Evolutionary conservation across 2,329 filamentous ascomycete species (phyloP).

Genomic region (Colletotrichum siamense): DNA sequence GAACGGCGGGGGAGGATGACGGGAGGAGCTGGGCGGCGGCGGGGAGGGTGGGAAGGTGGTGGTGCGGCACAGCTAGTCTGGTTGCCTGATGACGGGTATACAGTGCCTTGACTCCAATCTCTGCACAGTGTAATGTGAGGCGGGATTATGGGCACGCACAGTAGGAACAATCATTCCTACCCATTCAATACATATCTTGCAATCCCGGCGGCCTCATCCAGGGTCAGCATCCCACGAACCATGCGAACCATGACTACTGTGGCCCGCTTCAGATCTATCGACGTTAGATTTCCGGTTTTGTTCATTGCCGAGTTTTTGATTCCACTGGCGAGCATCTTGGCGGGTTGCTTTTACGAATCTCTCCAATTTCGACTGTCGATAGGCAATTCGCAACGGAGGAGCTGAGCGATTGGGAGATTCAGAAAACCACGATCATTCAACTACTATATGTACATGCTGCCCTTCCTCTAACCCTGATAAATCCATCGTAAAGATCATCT

Average conservation of each 20-base stretch:
- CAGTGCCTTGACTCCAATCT: neutral
- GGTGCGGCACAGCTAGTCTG: conserved; percentile 5
- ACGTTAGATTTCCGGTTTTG: neutral
- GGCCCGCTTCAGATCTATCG: neutral
- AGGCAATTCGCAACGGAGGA: neutral
- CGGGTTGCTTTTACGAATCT: neutral
- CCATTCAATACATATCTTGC: neutral
- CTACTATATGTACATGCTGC: neutral
- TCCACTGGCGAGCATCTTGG: neutral
- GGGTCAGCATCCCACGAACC: neutral
- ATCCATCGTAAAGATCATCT: neutral
- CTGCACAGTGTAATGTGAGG: accelerated
- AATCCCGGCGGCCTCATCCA: neutral
- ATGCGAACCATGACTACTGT: neutral
- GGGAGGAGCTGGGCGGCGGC: neutral
- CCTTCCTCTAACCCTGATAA: neutral
- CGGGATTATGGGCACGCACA: accelerated
- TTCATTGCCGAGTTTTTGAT: accelerated
- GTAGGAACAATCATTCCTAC: neutral
- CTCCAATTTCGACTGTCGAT: neutral
- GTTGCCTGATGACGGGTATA: neutral
- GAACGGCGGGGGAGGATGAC: neutral
- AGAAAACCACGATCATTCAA: neutral
- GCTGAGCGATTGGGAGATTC: neutral
- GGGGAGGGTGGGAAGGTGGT: neutral